Evolutionary conservation across 179 eudicot genomes (phyloP), one percentile per base, ranked within the genome.

Genomic region (Beta corolliflora): DNA sequence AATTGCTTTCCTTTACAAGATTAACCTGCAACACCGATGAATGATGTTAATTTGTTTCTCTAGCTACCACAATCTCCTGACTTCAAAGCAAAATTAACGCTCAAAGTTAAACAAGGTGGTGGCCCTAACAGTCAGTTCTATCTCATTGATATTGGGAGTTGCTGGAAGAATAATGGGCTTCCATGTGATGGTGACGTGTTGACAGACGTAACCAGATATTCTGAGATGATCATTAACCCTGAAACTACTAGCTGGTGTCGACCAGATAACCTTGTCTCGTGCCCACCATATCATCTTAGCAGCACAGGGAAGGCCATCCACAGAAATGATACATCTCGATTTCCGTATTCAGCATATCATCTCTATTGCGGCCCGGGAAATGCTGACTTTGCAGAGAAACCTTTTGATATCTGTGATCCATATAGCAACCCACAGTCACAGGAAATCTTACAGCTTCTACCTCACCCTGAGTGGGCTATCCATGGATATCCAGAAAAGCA

Each of bases 391-490:
- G 46, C 85, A 9, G 91, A 90, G 70, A 61, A 84, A 64, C 95
- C 92, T 1, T 58, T 56, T 12, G 79, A 58, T 77, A 31, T 77
- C 5, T 90, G 93, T 68, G 95, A 92, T 75, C 86, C 92, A 2
- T 90, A 81, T 60, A 92, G 95, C 84, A 92, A 92, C 59, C 93
- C 95, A 10, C 93, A 89, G 75, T 23, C 93, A 5, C 95, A 92
- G 55, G 93, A 92, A 70, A 85, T 92, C 18, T 15, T 92, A 54
- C 95, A 92, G 74, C 85, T 92, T 77, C 36, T 90, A 70, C 93
- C 93, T 29, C 92, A 92, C 55, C 88, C 91, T 3, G 92, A 84
- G 56, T 92, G 95, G 95, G 93, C 87, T 9, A 91, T 86, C 9
- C 88, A 89, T 78, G 95, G 95, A 11, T 92, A 92, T 61, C 91